These are phyloP conservation scores for Mycena sanguinolenta DNA, from an alignment of 768 basidiomycete species.

Conservation along the genomic window DNA sequence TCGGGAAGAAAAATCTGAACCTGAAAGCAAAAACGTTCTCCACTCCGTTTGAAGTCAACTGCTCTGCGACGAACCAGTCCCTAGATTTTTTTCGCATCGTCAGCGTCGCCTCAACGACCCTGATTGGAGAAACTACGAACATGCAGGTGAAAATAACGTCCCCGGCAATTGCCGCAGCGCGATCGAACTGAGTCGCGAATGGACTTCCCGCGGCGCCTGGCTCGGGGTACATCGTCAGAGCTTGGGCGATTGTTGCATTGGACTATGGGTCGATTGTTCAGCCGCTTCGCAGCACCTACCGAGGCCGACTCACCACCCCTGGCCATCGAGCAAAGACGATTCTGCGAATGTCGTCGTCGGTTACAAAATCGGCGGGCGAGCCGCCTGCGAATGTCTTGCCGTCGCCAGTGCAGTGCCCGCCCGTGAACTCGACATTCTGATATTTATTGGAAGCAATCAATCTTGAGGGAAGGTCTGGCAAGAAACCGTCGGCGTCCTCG, in stretches of 20 bases:
- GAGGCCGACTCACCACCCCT: constrained; percentile 45
- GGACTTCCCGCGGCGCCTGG: constrained; percentile 50
- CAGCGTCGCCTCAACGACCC: no score
- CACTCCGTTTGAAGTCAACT: constrained; percentile 43
- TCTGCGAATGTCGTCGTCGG: constrained; percentile 55
- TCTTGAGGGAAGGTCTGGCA: constrained; percentile 52
- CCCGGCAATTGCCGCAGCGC: constrained; percentile 56
- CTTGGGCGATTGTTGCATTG: constrained; percentile 51
- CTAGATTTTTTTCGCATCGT: constrained; percentile 35
- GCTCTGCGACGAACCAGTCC: constrained; percentile 56
- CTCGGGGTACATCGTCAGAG: constrained; percentile 53
- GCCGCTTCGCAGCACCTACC: no score
- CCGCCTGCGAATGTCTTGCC: constrained; percentile 58
- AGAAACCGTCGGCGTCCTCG: constrained; percentile 46
- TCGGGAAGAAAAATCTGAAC: constrained; percentile 45
- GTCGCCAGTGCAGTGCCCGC: constrained; percentile 60
- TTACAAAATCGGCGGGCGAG: constrained; percentile 51
- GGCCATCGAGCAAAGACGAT: constrained; percentile 52
- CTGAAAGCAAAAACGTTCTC: constrained; percentile 52
- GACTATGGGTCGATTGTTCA: constrained; percentile 43
- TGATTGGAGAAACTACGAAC: constrained; percentile 40
- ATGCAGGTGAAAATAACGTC: constrained; percentile 61
- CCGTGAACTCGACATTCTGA: constrained; percentile 49
- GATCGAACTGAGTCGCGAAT: constrained; percentile 56
- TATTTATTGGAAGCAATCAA: constrained; percentile 51